These are phyloP conservation scores for Luffa acutangula DNA, from an alignment of 306 rosid genomes.

Conservation along the genomic window DNA sequence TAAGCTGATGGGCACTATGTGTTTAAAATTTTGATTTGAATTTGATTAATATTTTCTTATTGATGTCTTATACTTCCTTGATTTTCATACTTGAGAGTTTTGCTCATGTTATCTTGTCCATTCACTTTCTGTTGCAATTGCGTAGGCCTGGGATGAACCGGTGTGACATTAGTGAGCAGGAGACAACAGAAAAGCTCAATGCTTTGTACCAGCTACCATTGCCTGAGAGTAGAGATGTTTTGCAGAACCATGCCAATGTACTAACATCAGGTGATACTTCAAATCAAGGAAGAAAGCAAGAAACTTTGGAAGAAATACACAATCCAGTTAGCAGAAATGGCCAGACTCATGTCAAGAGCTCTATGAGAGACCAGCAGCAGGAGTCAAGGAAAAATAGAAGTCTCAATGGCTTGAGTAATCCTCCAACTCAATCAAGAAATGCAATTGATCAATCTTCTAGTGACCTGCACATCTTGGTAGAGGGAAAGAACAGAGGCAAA, in stretches of 20 bases:
- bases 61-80: constrained; percentile 8
- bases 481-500: constrained; percentile 30
- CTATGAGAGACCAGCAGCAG: constrained; percentile 26
- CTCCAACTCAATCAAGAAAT: constrained; percentile 29
- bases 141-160: constrained; percentile 73
- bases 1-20: not conserved
- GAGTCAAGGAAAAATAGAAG: constrained; percentile 31
- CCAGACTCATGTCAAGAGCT: constrained; percentile 12
- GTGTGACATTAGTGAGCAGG: constrained; percentile 60
- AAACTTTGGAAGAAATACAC: constrained; percentile 24
- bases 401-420: constrained; percentile 32
- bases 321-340: constrained; percentile 24
- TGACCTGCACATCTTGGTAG: constrained; percentile 15
- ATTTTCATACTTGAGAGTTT: not conserved
- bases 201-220: constrained; percentile 45
- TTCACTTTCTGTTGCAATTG: constrained; percentile 17
- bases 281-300: constrained; percentile 39
- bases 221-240: constrained; percentile 32
- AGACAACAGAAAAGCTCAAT: constrained; percentile 44
- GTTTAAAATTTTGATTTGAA: not conserved
- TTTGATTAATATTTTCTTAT: not conserved
- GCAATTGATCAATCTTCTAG: not conserved
- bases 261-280: constrained; percentile 22
- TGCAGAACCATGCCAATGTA: constrained; percentile 29
- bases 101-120: not conserved